phyloP scores from a whole-genome alignment of 441 rosid species.

The Aleurites moluccanus region DNA sequence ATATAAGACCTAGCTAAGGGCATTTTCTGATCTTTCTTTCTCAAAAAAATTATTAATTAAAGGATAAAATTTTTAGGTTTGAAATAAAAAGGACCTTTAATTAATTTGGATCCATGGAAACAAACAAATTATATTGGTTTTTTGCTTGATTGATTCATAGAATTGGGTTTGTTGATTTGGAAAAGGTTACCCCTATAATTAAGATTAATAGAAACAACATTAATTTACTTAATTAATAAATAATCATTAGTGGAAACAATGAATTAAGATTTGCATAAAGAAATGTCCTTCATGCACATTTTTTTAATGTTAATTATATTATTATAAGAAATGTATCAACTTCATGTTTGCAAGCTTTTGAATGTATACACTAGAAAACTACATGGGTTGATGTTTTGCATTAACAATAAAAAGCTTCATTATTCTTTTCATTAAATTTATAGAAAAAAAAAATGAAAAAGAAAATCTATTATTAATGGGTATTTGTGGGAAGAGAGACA shows the following conservation, averaged over 20 bases:
- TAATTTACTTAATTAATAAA: background rate
- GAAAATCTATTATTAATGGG: too few relatives aligned
- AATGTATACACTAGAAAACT: too few relatives aligned
- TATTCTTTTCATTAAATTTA: too few relatives aligned
- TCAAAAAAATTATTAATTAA: background rate
- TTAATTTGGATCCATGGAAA: background rate
- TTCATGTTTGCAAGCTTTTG: too few relatives aligned
- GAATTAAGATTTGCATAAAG: background rate
- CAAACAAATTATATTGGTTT: background rate
- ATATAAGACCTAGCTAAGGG: background rate
- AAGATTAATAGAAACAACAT: background rate
- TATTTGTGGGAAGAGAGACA: too few relatives aligned
- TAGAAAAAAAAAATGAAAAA: too few relatives aligned
- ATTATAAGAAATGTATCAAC: background rate
- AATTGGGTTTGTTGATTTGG: background rate
- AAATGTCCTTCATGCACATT: background rate
- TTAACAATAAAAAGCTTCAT: too few relatives aligned
- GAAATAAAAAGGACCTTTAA: background rate
- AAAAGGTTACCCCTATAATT: background rate
- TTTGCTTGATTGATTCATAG: background rate
- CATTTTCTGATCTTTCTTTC: background rate
- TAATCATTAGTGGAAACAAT: slow-evolving; percentile 4
- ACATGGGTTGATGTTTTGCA: too few relatives aligned
- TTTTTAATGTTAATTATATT: background rate
- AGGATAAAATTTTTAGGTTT: background rate